Evolutionary conservation across 257 asterid species (phyloP).

Genomic region (Nicotiana obtusifolia): DNA sequence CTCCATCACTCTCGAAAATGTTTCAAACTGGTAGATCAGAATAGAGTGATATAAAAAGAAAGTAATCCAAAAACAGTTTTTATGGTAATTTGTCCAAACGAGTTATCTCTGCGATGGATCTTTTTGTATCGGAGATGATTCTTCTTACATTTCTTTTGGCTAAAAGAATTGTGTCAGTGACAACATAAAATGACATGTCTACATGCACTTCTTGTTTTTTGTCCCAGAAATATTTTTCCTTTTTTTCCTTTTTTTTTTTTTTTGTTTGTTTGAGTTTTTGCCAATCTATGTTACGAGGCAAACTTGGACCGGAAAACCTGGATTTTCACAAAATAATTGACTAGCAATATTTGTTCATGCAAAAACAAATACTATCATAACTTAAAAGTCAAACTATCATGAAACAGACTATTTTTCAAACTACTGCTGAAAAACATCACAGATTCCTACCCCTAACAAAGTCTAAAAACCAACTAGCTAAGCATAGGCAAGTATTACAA

Average conservation of each 20-base stretch:
- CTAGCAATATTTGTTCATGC: not conserved
- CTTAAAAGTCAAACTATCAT: not conserved
- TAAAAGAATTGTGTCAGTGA: not conserved
- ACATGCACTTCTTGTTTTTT: not conserved
- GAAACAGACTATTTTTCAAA: not conserved
- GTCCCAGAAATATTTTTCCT: not conserved
- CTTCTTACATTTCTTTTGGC: not conserved
- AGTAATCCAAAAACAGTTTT: not conserved
- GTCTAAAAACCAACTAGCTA: not conserved
- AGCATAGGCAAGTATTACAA: not conserved
- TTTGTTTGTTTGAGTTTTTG: too few relatives aligned
- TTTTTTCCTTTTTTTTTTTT: not conserved
- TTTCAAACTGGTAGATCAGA: not conserved
- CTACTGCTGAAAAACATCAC: not conserved
- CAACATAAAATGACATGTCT: not conserved
- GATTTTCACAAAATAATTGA: not conserved
- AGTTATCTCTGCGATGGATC: not conserved
- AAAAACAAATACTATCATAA: not conserved
- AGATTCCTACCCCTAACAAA: not conserved
- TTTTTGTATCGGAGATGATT: not conserved
- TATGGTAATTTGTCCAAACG: not conserved
- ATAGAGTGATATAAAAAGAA: not conserved
- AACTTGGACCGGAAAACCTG: not conserved
- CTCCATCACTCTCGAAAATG: not conserved
- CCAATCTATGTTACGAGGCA: too few relatives aligned